These are phyloP conservation scores for Phytophthora ohioensis DNA, from an alignment of 352 stramenopile species.

Conservation along the genomic window DNA sequence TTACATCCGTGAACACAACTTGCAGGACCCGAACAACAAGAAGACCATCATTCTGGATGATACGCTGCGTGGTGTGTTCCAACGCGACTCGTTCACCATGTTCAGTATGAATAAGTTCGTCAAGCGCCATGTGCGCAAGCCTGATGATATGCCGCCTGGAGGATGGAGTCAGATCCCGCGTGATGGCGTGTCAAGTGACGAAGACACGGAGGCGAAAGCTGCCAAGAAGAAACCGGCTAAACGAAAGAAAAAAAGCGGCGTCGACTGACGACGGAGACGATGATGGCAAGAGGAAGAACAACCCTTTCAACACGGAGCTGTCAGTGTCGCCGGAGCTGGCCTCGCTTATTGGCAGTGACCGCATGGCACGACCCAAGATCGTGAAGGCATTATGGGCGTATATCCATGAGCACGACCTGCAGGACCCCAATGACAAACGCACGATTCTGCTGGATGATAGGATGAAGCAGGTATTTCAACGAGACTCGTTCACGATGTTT, in stretches of 20 bases:
- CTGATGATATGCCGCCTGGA: slow-evolving; percentile 62
- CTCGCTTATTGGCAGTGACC: slow-evolving; percentile 79
- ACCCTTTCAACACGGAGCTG: slow-evolving; percentile 82
- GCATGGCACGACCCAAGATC: slow-evolving; percentile 92
- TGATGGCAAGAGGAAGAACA: slow-evolving; percentile 66
- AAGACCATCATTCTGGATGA: slow-evolving; percentile 93
- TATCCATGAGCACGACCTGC: slow-evolving; percentile 94
- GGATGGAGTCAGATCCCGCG: slow-evolving; percentile 82
- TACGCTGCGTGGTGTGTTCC: slow-evolving; percentile 79
- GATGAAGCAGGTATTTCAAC: slow-evolving; percentile 85
- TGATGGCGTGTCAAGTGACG: slow-evolving; percentile 84
- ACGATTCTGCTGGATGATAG: slow-evolving; percentile 93
- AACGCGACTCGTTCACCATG: slow-evolving; percentile 88
- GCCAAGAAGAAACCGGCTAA: slow-evolving; percentile 70
- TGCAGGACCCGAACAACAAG: slow-evolving; percentile 96
- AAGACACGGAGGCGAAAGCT: slow-evolving; percentile 68
- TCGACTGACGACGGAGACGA: slow-evolving; percentile 50
- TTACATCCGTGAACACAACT: slow-evolving; percentile 95
- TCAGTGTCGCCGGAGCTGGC: slow-evolving; percentile 80
- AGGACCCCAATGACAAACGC: slow-evolving; percentile 95
- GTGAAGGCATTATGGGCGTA: slow-evolving; percentile 97
- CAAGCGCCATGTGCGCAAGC: slow-evolving; percentile 86
- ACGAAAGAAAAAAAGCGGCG: slow-evolving; percentile 66
- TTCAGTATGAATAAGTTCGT: slow-evolving; percentile 92
- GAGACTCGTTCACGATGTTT: slow-evolving; percentile 90